Evolutionary conservation across 257 asterid species (phyloP).

Genomic region (Datura wrightii): DNA sequence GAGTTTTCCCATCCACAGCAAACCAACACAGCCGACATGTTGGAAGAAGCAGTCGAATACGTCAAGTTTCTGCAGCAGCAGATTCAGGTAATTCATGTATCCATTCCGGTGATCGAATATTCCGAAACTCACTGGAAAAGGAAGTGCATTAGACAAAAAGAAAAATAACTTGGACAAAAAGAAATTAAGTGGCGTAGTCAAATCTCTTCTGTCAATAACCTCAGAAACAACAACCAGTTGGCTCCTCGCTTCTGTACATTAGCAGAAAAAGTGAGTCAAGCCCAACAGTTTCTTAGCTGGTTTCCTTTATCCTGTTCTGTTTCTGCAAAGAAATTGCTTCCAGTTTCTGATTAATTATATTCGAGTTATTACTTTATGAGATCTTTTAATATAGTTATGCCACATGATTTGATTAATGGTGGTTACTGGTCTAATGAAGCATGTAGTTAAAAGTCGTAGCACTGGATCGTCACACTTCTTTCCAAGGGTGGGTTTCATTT

Average conservation of each 20-base stretch:
- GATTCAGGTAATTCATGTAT: constrained; percentile 67
- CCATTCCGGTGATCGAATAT: background rate
- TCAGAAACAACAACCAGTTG: constrained; percentile 3
- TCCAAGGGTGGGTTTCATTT: constrained; percentile 18
- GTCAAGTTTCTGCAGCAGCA: constrained; percentile 82
- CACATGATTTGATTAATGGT: constrained; percentile 22
- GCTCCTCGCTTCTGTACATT: background rate
- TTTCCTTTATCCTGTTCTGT: background rate
- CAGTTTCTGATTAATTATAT: constrained; percentile 1
- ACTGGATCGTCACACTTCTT: constrained; percentile 4
- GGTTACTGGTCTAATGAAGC: constrained; percentile 6
- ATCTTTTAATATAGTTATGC: background rate
- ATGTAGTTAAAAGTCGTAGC: background rate
- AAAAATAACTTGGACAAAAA: background rate
- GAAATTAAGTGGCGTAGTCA: background rate
- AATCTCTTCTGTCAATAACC: constrained; percentile 17
- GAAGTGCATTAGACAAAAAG: background rate
- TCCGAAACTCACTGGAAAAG: background rate
- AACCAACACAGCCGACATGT: constrained; percentile 98
- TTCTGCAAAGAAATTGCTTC: constrained; percentile 22
- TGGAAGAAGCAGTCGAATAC: constrained; percentile 91
- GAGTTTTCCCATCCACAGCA: constrained; percentile 60
- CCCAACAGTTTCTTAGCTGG: background rate
- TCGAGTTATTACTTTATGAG: constrained; percentile 5
- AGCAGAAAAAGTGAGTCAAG: constrained; percentile 7